A percentile compares a stretch with the other conserved stretches of the same genome.
Evolutionary conservation across 202 grass and related monocot species (phyloP).

Genomic region (Schoenoplectus tabernaemontani): DNA sequence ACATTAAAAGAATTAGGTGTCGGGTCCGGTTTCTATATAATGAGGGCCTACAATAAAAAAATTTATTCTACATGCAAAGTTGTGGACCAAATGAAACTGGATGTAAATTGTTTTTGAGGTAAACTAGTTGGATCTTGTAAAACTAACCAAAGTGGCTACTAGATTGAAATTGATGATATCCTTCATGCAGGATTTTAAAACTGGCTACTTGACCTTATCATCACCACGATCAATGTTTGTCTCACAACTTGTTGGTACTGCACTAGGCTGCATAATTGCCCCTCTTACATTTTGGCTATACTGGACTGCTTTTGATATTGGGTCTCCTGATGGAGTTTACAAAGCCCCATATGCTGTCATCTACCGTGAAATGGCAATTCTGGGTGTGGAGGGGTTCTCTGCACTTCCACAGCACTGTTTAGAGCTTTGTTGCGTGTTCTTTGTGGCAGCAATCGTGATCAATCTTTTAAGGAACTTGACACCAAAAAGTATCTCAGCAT

Average conservation of each 20-base stretch:
- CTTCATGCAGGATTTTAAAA: slow-evolving; percentile 88
- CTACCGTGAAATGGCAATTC: slow-evolving; percentile 82
- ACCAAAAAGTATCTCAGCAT: slow-evolving; percentile 50
- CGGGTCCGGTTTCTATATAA: no score
- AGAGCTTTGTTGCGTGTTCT: slow-evolving; percentile 61
- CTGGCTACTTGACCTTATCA: slow-evolving; percentile 76
- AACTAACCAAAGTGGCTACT: background rate
- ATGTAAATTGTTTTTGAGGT: background rate
- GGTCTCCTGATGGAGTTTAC: slow-evolving; percentile 67
- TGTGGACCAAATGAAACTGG: background rate
- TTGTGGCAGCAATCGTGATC: slow-evolving; percentile 49
- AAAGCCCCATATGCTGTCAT: slow-evolving; percentile 93
- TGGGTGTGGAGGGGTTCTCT: slow-evolving; percentile 72
- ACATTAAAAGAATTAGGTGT: no score
- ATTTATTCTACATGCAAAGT: background rate
- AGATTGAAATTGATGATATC: background rate
- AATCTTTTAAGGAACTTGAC: slow-evolving; percentile 51
- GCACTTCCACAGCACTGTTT: slow-evolving; percentile 76
- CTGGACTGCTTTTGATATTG: slow-evolving; percentile 85
- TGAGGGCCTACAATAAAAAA: no score
- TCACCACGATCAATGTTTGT: slow-evolving; percentile 96
- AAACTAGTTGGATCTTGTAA: background rate
- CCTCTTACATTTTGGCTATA: slow-evolving; percentile 95
- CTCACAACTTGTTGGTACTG: slow-evolving; percentile 80
- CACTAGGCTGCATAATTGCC: slow-evolving; percentile 77